Conservation (phyloP, 2,329 filamentous ascomycete species). For the Beauveria caledonica region DNA sequence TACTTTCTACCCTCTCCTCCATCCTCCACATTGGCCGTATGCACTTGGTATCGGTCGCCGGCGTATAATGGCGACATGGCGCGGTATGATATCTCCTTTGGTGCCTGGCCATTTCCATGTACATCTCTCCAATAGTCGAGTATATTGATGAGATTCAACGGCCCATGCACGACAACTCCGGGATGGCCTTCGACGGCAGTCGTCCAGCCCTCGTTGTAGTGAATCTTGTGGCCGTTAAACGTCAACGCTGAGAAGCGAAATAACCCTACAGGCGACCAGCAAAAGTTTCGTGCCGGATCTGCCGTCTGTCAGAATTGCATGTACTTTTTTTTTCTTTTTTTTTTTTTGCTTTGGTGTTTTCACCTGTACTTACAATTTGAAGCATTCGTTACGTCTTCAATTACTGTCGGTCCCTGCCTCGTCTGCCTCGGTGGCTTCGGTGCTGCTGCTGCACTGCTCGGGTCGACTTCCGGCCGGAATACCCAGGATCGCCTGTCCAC, state of each 20-base stretch:
- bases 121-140: conserved; percentile 59
- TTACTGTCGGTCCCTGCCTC: conserved; percentile 14
- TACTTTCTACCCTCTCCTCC: background rate
- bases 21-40: background rate
- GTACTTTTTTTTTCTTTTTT: background rate
- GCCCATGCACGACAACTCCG: conserved; percentile 69
- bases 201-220: conserved; percentile 64
- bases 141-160: conserved; percentile 65
- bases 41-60: conserved; percentile 44
- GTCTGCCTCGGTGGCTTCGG: background rate
- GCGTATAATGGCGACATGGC: conserved; percentile 65
- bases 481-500: conserved; percentile 47
- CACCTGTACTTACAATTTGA: conserved; percentile 13
- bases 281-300: conserved; percentile 21
- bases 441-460: conserved; percentile 13
- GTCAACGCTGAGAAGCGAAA: conserved; percentile 81
- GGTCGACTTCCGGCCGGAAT: conserved; percentile 31
- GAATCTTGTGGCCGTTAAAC: conserved; percentile 80
- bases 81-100: conserved; percentile 49
- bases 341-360: background rate
- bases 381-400: conserved; percentile 11
- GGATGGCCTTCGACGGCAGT: conserved; percentile 59
- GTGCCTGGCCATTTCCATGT: conserved; percentile 21
- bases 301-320: background rate
- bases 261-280: conserved; percentile 44